Conservation (phyloP, 2,329 filamentous ascomycete genomes). For the Basipetospora chlamydospora region DNA sequence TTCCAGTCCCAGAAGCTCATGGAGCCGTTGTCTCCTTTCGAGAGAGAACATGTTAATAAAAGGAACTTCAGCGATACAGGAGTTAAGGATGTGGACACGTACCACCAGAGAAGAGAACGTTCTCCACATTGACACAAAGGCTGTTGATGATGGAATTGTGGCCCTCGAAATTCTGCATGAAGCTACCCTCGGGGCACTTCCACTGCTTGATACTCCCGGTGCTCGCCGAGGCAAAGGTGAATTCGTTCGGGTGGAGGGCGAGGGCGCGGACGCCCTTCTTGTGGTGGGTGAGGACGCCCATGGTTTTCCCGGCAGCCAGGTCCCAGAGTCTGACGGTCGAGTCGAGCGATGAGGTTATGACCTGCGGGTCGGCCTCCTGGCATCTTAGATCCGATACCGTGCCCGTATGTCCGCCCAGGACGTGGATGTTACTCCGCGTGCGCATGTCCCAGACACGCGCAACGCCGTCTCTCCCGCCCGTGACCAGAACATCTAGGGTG, state of each 20-base stretch:
- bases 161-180: conserved; percentile 98
- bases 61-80: too few relatives aligned
- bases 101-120: conserved; percentile 83
- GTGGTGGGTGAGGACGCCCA: conserved; percentile 93
- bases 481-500: conserved; percentile 86
- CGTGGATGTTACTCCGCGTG: conserved; percentile 88
- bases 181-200: conserved; percentile 95
- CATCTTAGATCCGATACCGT: conserved; percentile 83
- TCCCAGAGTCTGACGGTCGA: conserved; percentile 89
- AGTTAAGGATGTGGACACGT: too few relatives aligned
- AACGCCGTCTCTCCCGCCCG: conserved; percentile 85
- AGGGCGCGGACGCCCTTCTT: conserved; percentile 90
- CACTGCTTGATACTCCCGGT: conserved; percentile 96
- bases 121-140: conserved; percentile 82
- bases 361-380: conserved; percentile 91
- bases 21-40: conserved; percentile 67
- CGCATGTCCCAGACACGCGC: conserved; percentile 98
- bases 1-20: conserved; percentile 99
- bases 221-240: conserved; percentile 88
- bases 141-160: conserved; percentile 97
- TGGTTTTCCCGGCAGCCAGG: conserved; percentile 86
- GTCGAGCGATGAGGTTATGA: conserved; percentile 88
- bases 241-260: conserved; percentile 76
- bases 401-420: conserved; percentile 76
- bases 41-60: conserved; percentile 1